phyloP scores from a whole-genome alignment of 345 rosid genomes.

The Carallia brachiata region DNA sequence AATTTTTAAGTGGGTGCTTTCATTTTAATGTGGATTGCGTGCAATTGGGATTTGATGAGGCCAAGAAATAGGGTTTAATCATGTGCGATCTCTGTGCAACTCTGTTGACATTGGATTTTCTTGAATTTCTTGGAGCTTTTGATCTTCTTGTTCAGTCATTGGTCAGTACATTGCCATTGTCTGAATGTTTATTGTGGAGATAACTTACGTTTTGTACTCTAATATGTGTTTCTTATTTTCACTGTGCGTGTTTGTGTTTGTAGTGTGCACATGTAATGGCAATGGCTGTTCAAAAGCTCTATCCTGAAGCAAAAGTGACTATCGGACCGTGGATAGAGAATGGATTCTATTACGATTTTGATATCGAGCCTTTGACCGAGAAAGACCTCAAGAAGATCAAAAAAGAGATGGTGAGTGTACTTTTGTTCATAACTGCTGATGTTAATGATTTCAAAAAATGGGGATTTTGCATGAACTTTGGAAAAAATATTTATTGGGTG shows the following conservation, averaged over 20 bases:
- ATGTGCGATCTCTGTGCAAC: too few relatives aligned
- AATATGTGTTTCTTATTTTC: too few relatives aligned
- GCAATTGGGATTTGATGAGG: too few relatives aligned
- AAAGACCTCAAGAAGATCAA: slow-evolving; percentile 88
- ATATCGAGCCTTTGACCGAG: slow-evolving; percentile 85
- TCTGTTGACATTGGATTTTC: too few relatives aligned
- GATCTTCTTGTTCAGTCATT: too few relatives aligned
- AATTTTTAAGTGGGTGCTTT: too few relatives aligned
- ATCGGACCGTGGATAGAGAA: slow-evolving; percentile 99
- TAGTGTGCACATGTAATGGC: slow-evolving; percentile 99
- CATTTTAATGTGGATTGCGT: too few relatives aligned
- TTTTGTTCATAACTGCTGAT: background rate
- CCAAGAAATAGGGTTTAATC: too few relatives aligned
- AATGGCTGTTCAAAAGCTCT: slow-evolving; percentile 96
- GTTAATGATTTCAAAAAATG: background rate
- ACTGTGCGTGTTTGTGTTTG: background rate
- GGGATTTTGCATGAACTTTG: slow-evolving; percentile 19
- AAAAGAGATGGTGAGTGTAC: slow-evolving; percentile 88
- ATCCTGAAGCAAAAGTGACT: slow-evolving; percentile 88
- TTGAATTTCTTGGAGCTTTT: too few relatives aligned
- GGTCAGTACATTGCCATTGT: too few relatives aligned
- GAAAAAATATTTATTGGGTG: slow-evolving; percentile 25
- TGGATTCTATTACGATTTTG: slow-evolving; percentile 94
- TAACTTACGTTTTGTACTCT: too few relatives aligned
- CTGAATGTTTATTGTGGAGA: too few relatives aligned